Conservation (phyloP, 2,329 filamentous ascomycete genomes). For the Achaetomium macrosporum region DNA sequence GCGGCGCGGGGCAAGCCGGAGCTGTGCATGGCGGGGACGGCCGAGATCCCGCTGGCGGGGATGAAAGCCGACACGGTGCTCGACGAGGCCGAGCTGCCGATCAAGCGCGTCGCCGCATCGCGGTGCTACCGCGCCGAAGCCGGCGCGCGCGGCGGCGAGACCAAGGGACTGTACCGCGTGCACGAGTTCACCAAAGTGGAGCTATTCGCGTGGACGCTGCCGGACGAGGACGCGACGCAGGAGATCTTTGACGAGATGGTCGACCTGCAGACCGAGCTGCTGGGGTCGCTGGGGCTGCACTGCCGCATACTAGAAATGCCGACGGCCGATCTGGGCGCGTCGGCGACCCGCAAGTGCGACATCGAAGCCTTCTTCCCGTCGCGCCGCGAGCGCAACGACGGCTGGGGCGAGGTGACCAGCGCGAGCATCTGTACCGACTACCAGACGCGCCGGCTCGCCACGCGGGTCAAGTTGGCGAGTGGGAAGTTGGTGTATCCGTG, state of each 20-base stretch:
- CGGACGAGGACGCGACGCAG: conserved; percentile 44
- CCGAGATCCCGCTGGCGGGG: conserved; percentile 89
- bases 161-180: conserved; percentile 91
- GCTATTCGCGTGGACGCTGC: conserved; percentile 84
- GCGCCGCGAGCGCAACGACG: conserved; percentile 56
- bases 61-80: conserved; percentile 75
- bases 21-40: conserved; percentile 76
- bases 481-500: conserved; percentile 68
- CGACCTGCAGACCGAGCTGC: conserved; percentile 77
- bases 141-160: conserved; percentile 80
- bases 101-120: conserved; percentile 76
- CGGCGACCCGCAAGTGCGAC: conserved; percentile 79
- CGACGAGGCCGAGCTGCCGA: conserved; percentile 59
- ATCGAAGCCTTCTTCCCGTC: conserved; percentile 94
- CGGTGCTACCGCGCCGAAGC: conserved; percentile 96
- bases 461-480: conserved; percentile 55
- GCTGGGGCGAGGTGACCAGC: conserved; percentile 91
- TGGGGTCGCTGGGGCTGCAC: conserved; percentile 69
- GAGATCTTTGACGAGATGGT: conserved; percentile 79
- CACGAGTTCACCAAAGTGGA: conserved; percentile 99
- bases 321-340: conserved; percentile 78
- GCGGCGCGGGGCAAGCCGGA: conserved; percentile 57
- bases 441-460: conserved; percentile 76
- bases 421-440: conserved; percentile 93
- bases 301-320: conserved; percentile 95